Base-by-base conservation (phyloP, 352 stramenopile genomes). In the Phytophthora gonapodyides region DNA sequence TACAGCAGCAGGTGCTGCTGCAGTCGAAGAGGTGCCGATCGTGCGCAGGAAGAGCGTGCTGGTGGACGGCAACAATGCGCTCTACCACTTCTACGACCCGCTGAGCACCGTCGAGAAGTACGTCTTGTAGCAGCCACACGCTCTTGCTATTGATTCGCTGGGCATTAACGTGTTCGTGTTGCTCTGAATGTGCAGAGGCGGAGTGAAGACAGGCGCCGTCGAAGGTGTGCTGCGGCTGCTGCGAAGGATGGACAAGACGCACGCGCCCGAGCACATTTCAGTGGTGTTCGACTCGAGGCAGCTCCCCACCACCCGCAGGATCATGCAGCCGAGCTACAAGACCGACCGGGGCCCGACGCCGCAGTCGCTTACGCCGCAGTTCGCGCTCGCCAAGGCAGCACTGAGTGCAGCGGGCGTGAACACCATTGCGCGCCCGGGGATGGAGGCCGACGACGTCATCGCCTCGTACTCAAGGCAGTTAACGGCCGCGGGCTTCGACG, bases 381-480 rank as follows among this genome's bases (percentile, higher is more conserved):
- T 89, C 33, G 50, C 57, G 7, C 67, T 76, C n/a, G 80, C 78
- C 0, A 69, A 69, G 27, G 43, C 57, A 8, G 37, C 77, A 27
- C 42, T 90, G 19, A 8, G 19, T 15, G 43, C 47, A 6, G 67
- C 58, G 17, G 48, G 66, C 9, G 53, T 90, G 21, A 83, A 88
- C 52, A 83, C 70, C 51, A 84, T 90, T 35, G 62, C 76, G 43
- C 61, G 56, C 16, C 69, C 75, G 2, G 77, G 78, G 12, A 69
- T 85, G 24, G 81, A 90, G 51, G 81, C 81, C 17, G 81, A 90
- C 56, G 81, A 90, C 57, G 51, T 90, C 49, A 84, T 90, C 45
- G 81, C 81, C 12, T 88, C 81, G 0, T 90, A 90, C 54, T 66
- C 75, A 17, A 69, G 67, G 17, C 71, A 76, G 45, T 81, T 63